Evolutionary conservation across 495 filamentous ascomycete species (phyloP).

Genomic region (Penicillium malachiteum): DNA sequence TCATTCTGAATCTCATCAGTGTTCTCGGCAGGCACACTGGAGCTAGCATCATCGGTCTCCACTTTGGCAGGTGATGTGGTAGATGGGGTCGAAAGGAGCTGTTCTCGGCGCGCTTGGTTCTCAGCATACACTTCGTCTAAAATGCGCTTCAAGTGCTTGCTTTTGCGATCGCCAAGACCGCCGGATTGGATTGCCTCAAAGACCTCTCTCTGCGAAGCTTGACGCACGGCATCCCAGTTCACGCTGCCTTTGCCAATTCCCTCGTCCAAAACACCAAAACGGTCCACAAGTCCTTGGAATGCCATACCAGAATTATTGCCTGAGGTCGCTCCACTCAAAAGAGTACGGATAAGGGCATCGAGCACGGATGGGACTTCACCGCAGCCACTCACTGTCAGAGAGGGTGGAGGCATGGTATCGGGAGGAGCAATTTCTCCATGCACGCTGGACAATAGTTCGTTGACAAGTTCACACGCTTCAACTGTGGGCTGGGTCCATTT

Average conservation of each 20-base stretch:
- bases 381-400: slow-evolving; percentile 79
- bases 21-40: slow-evolving; percentile 10
- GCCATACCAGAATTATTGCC: slow-evolving; percentile 64
- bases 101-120: slow-evolving; percentile 51
- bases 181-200: slow-evolving; percentile 71
- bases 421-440: slow-evolving; percentile 70
- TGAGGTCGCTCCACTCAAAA: slow-evolving; percentile 74
- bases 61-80: neutral
- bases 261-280: slow-evolving; percentile 62
- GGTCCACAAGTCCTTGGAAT: slow-evolving; percentile 66
- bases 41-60: neutral
- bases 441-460: slow-evolving; percentile 59
- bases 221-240: slow-evolving; percentile 80
- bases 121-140: slow-evolving; percentile 78
- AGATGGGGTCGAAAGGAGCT: slow-evolving; percentile 10
- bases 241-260: slow-evolving; percentile 75
- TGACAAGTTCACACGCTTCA: slow-evolving; percentile 74
- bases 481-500: slow-evolving; percentile 65
- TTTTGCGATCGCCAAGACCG: slow-evolving; percentile 67
- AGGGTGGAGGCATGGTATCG: slow-evolving; percentile 67
- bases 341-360: slow-evolving; percentile 81
- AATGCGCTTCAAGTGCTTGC: slow-evolving; percentile 75
- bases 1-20: slow-evolving; percentile 41
- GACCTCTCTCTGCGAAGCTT: slow-evolving; percentile 60
- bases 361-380: slow-evolving; percentile 92